Base-by-base conservation (phyloP, 1,284 basidiomycete species). In the Ganoderma boninense region DNA sequence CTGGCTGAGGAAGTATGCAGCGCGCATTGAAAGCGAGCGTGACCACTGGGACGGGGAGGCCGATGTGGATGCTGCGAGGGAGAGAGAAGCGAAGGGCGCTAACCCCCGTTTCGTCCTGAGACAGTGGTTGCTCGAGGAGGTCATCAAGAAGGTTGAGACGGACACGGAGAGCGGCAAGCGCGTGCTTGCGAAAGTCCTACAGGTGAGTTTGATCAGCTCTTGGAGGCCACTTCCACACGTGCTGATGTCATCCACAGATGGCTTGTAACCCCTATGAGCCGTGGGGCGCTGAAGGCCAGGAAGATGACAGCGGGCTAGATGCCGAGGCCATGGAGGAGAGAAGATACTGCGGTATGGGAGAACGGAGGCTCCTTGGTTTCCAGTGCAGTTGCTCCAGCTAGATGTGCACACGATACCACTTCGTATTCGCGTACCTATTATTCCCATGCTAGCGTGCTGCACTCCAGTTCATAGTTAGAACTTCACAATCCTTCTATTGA, bases 71-170 rank as follows among this genome's bases (percentile, higher is more conserved):
- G 80, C 82, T 26, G 85, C 87, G 71, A 81, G 90, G 65, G 82
- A 83, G 74, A 79, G 73, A 32, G 88, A 80, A 26, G 84, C 87
- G 80, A 84, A 82, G 68, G 79, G 72, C 13, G 89, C 86, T 26
- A 98, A 98, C 77, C 97, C 97, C 18, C 86, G 95, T 40, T 98
- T 98, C 80, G 90, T 97, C 49, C 82, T 98, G 69, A 85, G 97
- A 69, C 97, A 98, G 81, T 98, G 97, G 97, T 84, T 98, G 3
- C 85, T 98, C 38, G 96, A 98, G 79, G 96, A 97, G 78, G 90
- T 95, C 38, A 97, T 97, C 78, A 82, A 83, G 73, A 88, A 87
- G 73, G 87, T 94, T 4, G 93, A 95, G 77, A 81, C 81, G 65
- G 91, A 94, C 76, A 77, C 82, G 11, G 82, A 84, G 26, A 85